Base-by-base conservation (phyloP, 768 basidiomycete species). In the Piloderma croceum region DNA sequence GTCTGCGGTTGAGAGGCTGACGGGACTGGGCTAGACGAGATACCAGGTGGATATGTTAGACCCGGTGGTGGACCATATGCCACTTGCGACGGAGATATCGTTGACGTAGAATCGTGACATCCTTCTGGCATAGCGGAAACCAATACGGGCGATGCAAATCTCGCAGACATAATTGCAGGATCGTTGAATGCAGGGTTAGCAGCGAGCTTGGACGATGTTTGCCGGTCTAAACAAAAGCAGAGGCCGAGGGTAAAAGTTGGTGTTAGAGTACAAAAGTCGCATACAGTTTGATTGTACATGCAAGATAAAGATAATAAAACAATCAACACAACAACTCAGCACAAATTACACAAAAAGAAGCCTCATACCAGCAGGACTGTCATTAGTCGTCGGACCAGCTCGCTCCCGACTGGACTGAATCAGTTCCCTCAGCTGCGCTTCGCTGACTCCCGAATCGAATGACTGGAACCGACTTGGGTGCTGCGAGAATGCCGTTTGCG, bases 131-230 rank as follows among this genome's bases (percentile, higher is more conserved):
- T 47, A 38, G 53, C 50, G 19, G 63, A 57, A 41, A 65, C 50
- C 22, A 62, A 38, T 29, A 69, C 48, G 4, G 61, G 63, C 10
- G 75, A 63, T 4, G 72, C 68, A 56, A 85, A 73, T 45, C 78
- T 73, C 17, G 81, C 82, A 24, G 83, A 81, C 82, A 88, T 85
- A 35, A 88, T 86, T 10, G 84, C 84, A 33, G 84, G 84, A 51
- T 88, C 85, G 45, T 67, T 71, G 58, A 86, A 87, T 20, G 72
- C 71, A 44, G 72, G 73, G 46, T 51, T 47, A 49, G 57, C 63
- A 54, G 49, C 38, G 41, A 58, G 62, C 10, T 61, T 57, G 49
- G 57, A 62, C 36, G 57, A 54, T 33, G 51, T 37, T 43, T 66
- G 63, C 52, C 50, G 46, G 21, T 71, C 70, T 64, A 56, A 38